These are phyloP conservation scores for Saitoella complicata DNA, from an alignment of 805 yeast genomes.

Conservation along the genomic window DNA sequence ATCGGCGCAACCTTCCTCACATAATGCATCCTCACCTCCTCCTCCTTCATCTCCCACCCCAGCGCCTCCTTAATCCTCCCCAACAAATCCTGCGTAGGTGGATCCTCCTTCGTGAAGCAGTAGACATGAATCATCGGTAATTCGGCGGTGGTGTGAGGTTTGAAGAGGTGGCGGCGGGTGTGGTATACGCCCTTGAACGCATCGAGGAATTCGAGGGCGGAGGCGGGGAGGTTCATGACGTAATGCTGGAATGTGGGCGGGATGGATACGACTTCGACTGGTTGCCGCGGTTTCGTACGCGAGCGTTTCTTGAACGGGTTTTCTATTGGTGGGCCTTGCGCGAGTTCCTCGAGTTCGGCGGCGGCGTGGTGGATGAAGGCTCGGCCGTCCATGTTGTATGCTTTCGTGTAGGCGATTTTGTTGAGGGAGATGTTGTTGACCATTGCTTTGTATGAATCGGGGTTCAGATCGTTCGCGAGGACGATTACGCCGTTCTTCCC, in stretches of 20 bases:
- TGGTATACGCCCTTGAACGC: conserved; percentile 4
- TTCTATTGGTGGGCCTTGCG: background rate
- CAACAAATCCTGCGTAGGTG: conserved; percentile 38
- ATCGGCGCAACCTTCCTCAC: conserved; percentile 95
- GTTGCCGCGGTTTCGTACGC: conserved; percentile 14
- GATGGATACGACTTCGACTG: conserved; percentile 20
- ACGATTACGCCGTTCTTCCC: conserved; percentile 69
- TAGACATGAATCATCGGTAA: conserved; percentile 74
- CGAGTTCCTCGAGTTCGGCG: conserved; percentile 32
- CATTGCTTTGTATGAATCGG: conserved; percentile 63
- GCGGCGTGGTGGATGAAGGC: conserved; percentile 56
- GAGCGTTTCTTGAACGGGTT: background rate
- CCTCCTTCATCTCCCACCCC: conserved; percentile 29
- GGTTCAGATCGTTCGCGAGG: conserved; percentile 86
- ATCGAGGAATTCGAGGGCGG: conserved; percentile 56
- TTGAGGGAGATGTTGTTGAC: conserved; percentile 46
- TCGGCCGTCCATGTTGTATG: conserved; percentile 68
- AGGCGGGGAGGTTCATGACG: conserved; percentile 92
- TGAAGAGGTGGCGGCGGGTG: background rate
- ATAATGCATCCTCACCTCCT: conserved; percentile 46
- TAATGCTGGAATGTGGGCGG: conserved; percentile 49
- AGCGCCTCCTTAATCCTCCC: conserved; percentile 25
- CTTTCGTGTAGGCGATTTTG: conserved; percentile 40
- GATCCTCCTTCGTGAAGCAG: conserved; percentile 81
- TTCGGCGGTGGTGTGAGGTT: conserved; percentile 23